Evolutionary conservation across 1,284 basidiomycete genomes (phyloP).

Genomic region (Earliella scabrosa): DNA sequence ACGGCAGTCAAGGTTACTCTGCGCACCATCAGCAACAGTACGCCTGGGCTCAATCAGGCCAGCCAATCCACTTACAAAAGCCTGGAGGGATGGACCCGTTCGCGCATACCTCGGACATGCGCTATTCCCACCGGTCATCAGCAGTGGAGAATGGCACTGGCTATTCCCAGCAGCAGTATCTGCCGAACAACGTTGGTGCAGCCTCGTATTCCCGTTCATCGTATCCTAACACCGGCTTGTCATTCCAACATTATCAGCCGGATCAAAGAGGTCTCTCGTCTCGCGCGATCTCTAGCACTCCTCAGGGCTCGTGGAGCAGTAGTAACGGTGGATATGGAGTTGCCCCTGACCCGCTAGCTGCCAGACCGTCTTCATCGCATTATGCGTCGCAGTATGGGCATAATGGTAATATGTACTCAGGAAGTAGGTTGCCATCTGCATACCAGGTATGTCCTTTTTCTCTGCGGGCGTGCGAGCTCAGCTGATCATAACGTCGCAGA

Average conservation of each 20-base stretch:
- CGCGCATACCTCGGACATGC: conserved; percentile 21
- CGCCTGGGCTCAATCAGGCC: conserved; percentile 15
- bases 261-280: conserved; percentile 26
- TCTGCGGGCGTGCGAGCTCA: too few species aligned
- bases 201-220: conserved; percentile 24
- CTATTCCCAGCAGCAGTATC: conserved; percentile 23
- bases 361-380: conserved; percentile 16
- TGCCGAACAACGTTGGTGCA: conserved; percentile 12
- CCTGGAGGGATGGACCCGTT: conserved; percentile 15
- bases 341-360: conserved; percentile 13
- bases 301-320: conserved; percentile 17
- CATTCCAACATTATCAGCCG: conserved; percentile 28
- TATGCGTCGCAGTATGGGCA: conserved; percentile 21
- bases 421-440: conserved; percentile 15
- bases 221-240: conserved; percentile 18
- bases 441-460: conserved; percentile 20
- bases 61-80: conserved; percentile 19
- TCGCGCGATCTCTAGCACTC: conserved; percentile 5
- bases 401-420: conserved; percentile 13
- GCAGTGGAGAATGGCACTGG: conserved; percentile 21
- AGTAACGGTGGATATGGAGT: conserved; percentile 17
- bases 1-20: conserved; percentile 13
- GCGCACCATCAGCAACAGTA: conserved; percentile 19
- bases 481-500: conserved; percentile 1
- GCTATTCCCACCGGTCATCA: conserved; percentile 21